Evolutionary conservation across 768 basidiomycete species (phyloP).

Genomic region (Hericium alpestre): DNA sequence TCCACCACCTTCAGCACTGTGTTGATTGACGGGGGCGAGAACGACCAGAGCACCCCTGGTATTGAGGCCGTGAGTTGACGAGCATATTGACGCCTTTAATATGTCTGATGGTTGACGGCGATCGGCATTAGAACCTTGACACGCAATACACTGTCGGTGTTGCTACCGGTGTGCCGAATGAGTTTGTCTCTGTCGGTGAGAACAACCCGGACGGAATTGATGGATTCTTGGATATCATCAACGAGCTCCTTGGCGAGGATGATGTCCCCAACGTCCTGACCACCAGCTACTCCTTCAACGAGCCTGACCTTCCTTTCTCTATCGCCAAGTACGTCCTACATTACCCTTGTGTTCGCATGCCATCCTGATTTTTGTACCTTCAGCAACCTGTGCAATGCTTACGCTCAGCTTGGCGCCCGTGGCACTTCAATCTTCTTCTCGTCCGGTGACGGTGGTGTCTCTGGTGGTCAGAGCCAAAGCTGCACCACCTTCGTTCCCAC

Average conservation of each 20-base stretch:
- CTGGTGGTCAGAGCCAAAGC: slow-evolving; percentile 17
- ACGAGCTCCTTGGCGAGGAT: slow-evolving; percentile 13
- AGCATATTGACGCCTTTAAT: not conserved
- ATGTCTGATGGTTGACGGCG: not conserved
- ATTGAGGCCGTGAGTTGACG: not conserved
- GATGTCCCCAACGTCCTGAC: slow-evolving; percentile 13
- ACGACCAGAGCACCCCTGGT: not conserved
- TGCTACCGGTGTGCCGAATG: slow-evolving; percentile 17
- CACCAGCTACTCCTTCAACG: slow-evolving; percentile 25
- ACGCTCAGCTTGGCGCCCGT: slow-evolving; percentile 25
- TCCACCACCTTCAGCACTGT: not conserved
- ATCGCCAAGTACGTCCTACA: slow-evolving; percentile 18
- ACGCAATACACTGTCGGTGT: slow-evolving; percentile 28
- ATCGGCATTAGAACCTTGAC: slow-evolving; percentile 22
- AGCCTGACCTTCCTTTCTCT: slow-evolving; percentile 14
- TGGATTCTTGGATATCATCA: slow-evolving; percentile 23
- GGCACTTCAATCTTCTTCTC: slow-evolving; percentile 28
- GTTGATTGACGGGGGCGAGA: not conserved
- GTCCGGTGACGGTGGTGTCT: slow-evolving; percentile 29
- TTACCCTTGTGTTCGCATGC: not conserved
- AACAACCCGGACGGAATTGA: slow-evolving; percentile 10
- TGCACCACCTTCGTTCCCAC: slow-evolving; percentile 25
- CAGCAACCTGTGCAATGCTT: slow-evolving; percentile 26
- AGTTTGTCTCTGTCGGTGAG: slow-evolving; percentile 17
- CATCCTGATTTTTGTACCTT: not conserved